A percentile compares a stretch with the other conserved stretches of the same genome.
These are phyloP conservation scores for Cadophora sp. DNA, from an alignment of 2,329 filamentous ascomycete species.

Conservation along the genomic window DNA sequence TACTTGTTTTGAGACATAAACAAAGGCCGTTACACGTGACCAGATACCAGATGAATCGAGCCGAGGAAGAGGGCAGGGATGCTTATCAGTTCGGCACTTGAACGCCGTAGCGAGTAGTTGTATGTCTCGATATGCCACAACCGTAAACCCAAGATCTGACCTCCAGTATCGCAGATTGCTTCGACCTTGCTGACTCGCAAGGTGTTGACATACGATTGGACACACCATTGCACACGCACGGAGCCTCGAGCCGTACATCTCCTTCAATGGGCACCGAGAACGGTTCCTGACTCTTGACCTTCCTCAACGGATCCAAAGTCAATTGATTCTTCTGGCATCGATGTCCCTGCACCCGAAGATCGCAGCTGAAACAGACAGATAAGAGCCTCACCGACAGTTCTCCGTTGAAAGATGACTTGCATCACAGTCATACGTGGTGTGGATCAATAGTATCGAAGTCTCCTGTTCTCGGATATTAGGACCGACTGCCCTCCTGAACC, in stretches of 20 bases:
- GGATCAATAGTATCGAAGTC: constrained; percentile 24
- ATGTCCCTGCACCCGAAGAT: neutral
- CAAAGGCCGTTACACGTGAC: neutral
- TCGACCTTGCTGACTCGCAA: neutral
- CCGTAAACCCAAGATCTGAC: too few relatives aligned
- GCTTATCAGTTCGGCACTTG: constrained; percentile 6
- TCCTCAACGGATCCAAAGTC: neutral
- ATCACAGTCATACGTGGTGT: constrained; percentile 24
- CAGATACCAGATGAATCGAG: neutral
- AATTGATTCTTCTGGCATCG: neutral
- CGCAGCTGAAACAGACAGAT: neutral
- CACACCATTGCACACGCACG: neutral
- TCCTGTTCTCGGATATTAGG: constrained; percentile 25
- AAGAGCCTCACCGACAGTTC: constrained; percentile 26
- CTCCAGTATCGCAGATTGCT: neutral
- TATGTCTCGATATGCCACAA: neutral
- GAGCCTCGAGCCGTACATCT: neutral
- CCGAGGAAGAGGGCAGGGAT: neutral
- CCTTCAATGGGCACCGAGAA: neutral
- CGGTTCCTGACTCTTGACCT: neutral
- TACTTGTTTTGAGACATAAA: neutral
- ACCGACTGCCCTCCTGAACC: constrained; percentile 17
- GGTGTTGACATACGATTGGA: too few relatives aligned
- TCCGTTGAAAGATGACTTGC: neutral
- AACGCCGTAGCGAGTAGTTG: neutral